These are phyloP conservation scores for Blastocystis sp. DNA, from an alignment of 352 stramenopile genomes.

Conservation along the genomic window DNA sequence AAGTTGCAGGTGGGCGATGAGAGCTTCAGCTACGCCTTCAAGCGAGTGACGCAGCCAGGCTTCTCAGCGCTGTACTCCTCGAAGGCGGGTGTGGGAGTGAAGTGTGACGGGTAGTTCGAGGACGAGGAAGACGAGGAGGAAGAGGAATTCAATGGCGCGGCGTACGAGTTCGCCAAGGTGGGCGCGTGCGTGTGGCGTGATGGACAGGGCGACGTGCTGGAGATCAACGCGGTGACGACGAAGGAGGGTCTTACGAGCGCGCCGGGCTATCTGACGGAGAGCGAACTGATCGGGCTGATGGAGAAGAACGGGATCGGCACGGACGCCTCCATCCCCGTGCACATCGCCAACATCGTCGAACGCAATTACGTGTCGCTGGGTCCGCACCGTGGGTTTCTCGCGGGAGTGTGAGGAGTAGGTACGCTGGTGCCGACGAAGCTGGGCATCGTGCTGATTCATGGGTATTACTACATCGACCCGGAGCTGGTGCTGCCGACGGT, in stretches of 20 bases:
- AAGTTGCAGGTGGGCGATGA: constrained; percentile 77
- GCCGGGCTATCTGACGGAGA: constrained; percentile 76
- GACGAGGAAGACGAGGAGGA: constrained; percentile 33
- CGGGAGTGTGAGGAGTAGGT: constrained; percentile 71
- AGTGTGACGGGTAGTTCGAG: background rate
- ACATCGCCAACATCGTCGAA: constrained; percentile 80
- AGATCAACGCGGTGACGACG: constrained; percentile 10
- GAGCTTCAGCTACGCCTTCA: constrained; percentile 75
- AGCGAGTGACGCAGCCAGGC: constrained; percentile 76
- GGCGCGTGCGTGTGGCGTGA: background rate
- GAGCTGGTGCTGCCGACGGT: constrained; percentile 75
- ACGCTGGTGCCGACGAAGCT: constrained; percentile 77
- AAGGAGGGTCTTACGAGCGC: constrained; percentile 46
- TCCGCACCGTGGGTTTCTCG: constrained; percentile 36
- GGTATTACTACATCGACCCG: constrained; percentile 75
- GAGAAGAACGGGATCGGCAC: constrained; percentile 79
- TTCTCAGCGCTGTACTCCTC: constrained; percentile 33
- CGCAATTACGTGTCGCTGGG: constrained; percentile 77
- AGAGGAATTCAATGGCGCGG: background rate
- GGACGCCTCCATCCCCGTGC: constrained; percentile 77
- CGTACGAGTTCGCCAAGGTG: constrained; percentile 38
- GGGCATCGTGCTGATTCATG: constrained; percentile 76
- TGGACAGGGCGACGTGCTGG: constrained; percentile 18
- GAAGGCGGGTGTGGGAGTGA: background rate
- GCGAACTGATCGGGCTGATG: constrained; percentile 78